These are phyloP conservation scores for Rhypophila decipiens DNA, from an alignment of 495 filamentous ascomycete species.

Conservation along the genomic window DNA sequence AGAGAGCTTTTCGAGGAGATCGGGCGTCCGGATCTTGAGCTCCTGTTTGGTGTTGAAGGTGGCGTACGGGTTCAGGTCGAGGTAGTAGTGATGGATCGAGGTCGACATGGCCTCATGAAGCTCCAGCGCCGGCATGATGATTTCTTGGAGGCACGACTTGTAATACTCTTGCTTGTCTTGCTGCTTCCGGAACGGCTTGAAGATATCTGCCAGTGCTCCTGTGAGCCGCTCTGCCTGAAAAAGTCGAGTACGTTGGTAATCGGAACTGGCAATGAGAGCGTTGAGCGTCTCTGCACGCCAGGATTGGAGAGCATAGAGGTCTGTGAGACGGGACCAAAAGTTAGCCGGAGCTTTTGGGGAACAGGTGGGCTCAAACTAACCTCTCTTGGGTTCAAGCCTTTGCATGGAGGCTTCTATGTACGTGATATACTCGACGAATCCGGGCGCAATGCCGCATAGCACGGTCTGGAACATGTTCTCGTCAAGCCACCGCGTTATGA, in stretches of 20 bases:
- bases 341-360: not conserved
- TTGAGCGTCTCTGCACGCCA: constrained; percentile 27
- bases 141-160: constrained; percentile 5
- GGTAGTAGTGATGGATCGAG: constrained; percentile 24
- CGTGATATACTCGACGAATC: constrained; percentile 8
- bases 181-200: constrained; percentile 10
- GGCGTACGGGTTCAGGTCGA: constrained; percentile 16
- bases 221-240: constrained; percentile 9
- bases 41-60: constrained; percentile 7
- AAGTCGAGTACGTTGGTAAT: constrained; percentile 10
- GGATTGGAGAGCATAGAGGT: constrained; percentile 22
- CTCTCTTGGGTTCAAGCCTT: constrained; percentile 18
- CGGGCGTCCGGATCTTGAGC: constrained; percentile 5
- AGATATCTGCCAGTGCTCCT: constrained; percentile 5
- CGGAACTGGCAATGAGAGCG: constrained; percentile 19
- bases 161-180: constrained; percentile 10
- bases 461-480: constrained; percentile 24
- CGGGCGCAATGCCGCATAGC: constrained; percentile 11
- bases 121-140: constrained; percentile 22
- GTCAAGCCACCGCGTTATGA: constrained; percentile 25
- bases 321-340: constrained; percentile 10
- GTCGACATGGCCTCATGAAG: constrained; percentile 25
- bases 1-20: constrained; percentile 16
- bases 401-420: constrained; percentile 20
- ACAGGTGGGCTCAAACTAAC: constrained; percentile 6